These are phyloP conservation scores for Sutorius eximius DNA, from an alignment of 1,284 basidiomycete species.

Conservation along the genomic window DNA sequence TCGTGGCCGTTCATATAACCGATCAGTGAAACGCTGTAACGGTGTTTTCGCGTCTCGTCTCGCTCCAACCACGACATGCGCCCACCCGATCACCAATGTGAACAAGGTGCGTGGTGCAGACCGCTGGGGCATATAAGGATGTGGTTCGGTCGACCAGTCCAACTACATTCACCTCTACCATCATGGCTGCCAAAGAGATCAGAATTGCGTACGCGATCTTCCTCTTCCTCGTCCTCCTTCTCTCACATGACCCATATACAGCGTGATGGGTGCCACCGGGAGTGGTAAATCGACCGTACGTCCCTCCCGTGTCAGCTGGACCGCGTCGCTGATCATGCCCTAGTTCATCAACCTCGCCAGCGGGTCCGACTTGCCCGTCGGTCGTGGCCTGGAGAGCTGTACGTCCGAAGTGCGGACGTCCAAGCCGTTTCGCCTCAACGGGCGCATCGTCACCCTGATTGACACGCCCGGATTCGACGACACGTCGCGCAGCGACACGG, in stretches of 20 bases:
- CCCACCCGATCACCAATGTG: constrained; percentile 13
- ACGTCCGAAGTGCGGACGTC: constrained; percentile 37
- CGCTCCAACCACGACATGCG: constrained; percentile 17
- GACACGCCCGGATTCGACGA: constrained; percentile 47
- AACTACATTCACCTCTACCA: too few relatives aligned
- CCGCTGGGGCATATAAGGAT: constrained; percentile 20
- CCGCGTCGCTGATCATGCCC: background rate
- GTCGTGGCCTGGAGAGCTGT: constrained; percentile 37
- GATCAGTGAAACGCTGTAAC: constrained; percentile 28
- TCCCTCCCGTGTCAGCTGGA: background rate
- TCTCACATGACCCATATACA: constrained; percentile 20
- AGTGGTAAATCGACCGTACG: constrained; percentile 46
- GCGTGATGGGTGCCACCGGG: constrained; percentile 47
- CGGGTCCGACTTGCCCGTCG: constrained; percentile 36
- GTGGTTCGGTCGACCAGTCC: too few relatives aligned
- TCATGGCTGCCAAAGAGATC: constrained; percentile 34
- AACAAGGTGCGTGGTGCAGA: constrained; percentile 13
- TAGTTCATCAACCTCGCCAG: constrained; percentile 40
- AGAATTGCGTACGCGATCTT: constrained; percentile 31
- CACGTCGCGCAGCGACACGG: constrained; percentile 39
- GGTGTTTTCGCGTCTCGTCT: constrained; percentile 13
- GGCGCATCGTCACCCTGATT: constrained; percentile 35
- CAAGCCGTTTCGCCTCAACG: constrained; percentile 33
- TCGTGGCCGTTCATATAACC: constrained; percentile 30
- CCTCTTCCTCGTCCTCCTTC: background rate